Evolutionary conservation across 257 asterid genomes (phyloP), one percentile per base, ranked within the genome.

Genomic region (Parsonsia alboflavescens): DNA sequence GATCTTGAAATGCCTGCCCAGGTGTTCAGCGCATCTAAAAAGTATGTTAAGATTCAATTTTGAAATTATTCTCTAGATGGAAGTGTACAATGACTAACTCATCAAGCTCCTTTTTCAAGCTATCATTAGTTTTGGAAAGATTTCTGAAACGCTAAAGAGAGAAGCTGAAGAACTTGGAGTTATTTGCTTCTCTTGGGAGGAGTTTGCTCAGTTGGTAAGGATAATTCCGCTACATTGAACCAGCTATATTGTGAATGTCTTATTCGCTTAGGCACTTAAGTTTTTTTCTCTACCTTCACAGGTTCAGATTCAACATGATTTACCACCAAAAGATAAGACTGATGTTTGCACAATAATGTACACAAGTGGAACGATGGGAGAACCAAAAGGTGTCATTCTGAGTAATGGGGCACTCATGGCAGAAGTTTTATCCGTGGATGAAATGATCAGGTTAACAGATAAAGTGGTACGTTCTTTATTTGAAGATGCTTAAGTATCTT

Each of bases 361-460:
- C 79, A 93, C 98, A 0, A 93, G 98, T 73, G 98, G 98, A 77
- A 93, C 98, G 21, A 93, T 96, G 0, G 98, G 98, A 69, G 98
- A 93, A 74, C 98, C 98, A 6, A 93, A 93, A 69, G 98, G 98
- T 3, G 98, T 93, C 77, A 84, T 93, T 79, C 84, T 93, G 62
- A 80, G 77, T 70, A 91, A 86, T 15, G 90, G 78, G 67, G 90
- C 98, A 49, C 80, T 93, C 81, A 86, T 92, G 88, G 85, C 92
- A 15, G 98, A 86, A 85, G 98, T 93, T 21, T 70, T 93, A 83
- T 87, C 97, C 7, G 73, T 88, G 84, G 89, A 93, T 83, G 89
- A 86, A 72, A 90, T 93, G 78, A 83, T 93, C 52, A 7, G 46
- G 68, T 87, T 79, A 76, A 91, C 98, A 1, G 96, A 85, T 78